A percentile compares a stretch with the other conserved stretches of the same genome.
phyloP scores from a whole-genome alignment of 306 rosid species.

The Cyamopsis tetragonoloba region DNA sequence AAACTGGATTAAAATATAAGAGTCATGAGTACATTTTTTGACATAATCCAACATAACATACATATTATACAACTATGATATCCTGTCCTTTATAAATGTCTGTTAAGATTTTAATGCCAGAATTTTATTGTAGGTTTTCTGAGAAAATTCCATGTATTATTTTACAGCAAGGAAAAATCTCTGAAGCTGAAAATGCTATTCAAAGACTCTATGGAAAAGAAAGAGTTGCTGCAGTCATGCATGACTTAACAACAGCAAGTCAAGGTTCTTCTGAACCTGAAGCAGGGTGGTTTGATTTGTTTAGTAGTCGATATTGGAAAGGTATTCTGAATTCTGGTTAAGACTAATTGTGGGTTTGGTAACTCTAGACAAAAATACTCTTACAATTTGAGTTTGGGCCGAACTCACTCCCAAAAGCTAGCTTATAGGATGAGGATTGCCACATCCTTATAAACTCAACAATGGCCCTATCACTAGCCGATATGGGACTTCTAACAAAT shows the following conservation, averaged over 20 bases:
- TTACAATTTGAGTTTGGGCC: too few relatives aligned
- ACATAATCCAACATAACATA: background rate
- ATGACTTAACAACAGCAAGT: constrained; percentile 54
- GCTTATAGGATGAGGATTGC: too few relatives aligned
- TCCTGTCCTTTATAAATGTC: background rate
- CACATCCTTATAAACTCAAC: too few relatives aligned
- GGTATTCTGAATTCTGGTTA: constrained; percentile 38
- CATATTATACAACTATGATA: background rate
- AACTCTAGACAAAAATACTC: background rate
- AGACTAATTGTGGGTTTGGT: background rate
- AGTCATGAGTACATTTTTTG: background rate
- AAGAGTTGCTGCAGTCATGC: constrained; percentile 66
- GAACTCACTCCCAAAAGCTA: too few relatives aligned
- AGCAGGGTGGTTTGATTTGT: constrained; percentile 96
- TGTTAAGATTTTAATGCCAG: background rate
- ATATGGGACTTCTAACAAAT: too few relatives aligned
- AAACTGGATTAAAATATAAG: background rate
- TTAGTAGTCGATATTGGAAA: constrained; percentile 89
- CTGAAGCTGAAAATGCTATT: constrained; percentile 78
- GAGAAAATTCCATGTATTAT: constrained; percentile 7
- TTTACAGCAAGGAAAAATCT: constrained; percentile 81
- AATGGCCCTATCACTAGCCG: too few relatives aligned
- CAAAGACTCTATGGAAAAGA: constrained; percentile 75
- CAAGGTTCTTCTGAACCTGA: constrained; percentile 89
- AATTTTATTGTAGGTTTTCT: constrained; percentile 22